Conservation (phyloP, 164 flowering plant species). For the Berberis vulgaris region DNA sequence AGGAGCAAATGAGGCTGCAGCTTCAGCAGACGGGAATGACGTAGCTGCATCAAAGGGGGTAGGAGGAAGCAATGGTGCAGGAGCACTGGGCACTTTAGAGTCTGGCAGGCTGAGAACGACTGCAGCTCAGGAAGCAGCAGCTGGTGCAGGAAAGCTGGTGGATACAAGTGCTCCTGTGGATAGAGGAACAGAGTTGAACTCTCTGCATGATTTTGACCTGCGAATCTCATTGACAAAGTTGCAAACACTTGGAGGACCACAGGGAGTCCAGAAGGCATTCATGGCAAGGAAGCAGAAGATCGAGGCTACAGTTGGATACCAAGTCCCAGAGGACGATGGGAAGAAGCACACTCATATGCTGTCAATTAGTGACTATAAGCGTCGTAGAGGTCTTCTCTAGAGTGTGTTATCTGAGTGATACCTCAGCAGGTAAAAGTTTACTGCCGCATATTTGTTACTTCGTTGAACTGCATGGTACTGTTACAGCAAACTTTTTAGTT, state of each 20-base stretch:
- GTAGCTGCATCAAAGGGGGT: neutral
- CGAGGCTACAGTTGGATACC: conserved; percentile 40
- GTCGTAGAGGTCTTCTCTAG: no score
- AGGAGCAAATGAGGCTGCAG: conserved; percentile 15
- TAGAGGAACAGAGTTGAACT: conserved; percentile 63
- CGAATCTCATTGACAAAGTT: conserved; percentile 62
- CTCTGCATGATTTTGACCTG: conserved; percentile 71
- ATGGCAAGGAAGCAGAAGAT: conserved; percentile 85
- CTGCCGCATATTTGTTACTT: no score
- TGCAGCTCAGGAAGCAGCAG: conserved; percentile 26
- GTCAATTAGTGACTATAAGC: no score
- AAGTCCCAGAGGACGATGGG: no score
- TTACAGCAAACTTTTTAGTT: no score
- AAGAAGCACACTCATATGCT: no score
- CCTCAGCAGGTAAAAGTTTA: no score
- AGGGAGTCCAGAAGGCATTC: conserved; percentile 66
- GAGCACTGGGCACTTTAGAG: conserved; percentile 4
- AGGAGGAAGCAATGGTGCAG: neutral
- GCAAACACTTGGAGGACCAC: conserved; percentile 74
- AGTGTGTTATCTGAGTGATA: no score
- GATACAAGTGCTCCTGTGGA: conserved; percentile 96
- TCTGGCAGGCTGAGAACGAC: no score
- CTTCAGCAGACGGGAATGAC: conserved; percentile 10
- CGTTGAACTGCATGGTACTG: no score
- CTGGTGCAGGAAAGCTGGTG: conserved; percentile 85